These are phyloP conservation scores for Asterochloris erici DNA, from an alignment of 139 green algal species.

Conservation along the genomic window DNA sequence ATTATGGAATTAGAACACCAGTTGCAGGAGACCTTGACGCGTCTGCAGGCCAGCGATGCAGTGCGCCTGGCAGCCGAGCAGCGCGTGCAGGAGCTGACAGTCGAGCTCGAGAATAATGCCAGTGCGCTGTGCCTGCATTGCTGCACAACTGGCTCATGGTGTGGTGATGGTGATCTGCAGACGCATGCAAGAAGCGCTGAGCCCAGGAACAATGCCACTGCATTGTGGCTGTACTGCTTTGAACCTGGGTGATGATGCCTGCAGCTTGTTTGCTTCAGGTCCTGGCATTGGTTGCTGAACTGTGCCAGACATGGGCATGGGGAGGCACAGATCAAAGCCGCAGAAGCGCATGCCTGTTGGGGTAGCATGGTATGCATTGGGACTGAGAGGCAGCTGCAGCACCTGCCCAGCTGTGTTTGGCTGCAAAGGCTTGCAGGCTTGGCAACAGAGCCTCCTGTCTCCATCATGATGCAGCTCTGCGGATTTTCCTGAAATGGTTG, in stretches of 20 bases:
- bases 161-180: not conserved
- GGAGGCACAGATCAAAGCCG: too few relatives aligned
- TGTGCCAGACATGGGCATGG: too few relatives aligned
- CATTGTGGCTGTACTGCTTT: too few relatives aligned
- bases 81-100: conserved; percentile 44
- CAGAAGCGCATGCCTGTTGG: not conserved
- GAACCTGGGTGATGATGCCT: too few relatives aligned
- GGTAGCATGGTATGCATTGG: not conserved
- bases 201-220: not conserved
- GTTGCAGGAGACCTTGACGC: conserved; percentile 31
- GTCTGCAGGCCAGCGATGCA: conserved; percentile 10
- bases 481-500: too few relatives aligned
- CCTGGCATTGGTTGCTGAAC: too few relatives aligned
- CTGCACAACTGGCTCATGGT: not conserved
- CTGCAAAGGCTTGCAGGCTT: too few relatives aligned
- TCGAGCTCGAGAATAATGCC: conserved; percentile 68
- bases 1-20: conserved; percentile 39
- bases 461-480: too few relatives aligned
- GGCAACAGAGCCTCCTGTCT: too few relatives aligned
- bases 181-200: not conserved
- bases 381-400: too few relatives aligned
- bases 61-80: conserved; percentile 9
- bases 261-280: too few relatives aligned
- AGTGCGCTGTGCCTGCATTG: conserved; percentile 17
- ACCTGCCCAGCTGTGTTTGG: not conserved